Conservation (phyloP, 2,329 filamentous ascomycete genomes). For the Fusarium euwallaceae region DNA sequence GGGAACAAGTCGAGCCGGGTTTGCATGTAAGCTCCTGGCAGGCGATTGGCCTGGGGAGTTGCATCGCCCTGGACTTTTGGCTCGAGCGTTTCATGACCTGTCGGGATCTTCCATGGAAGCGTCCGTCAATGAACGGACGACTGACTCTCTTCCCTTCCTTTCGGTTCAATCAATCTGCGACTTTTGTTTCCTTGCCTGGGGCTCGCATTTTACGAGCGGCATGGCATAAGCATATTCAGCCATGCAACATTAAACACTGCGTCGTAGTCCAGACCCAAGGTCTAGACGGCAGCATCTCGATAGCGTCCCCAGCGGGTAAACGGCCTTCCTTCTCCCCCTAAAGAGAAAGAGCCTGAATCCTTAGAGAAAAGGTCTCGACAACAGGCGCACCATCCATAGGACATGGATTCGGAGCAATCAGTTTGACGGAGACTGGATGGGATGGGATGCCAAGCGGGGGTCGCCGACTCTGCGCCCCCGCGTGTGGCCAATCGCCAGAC, state of each 20-base stretch:
- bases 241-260: neutral
- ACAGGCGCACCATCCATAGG: conserved; percentile 16
- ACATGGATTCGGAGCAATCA: conserved; percentile 29
- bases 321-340: conserved; percentile 14
- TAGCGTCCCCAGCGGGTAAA: conserved; percentile 29
- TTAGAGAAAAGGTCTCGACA: conserved; percentile 23
- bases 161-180: neutral
- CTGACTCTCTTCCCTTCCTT: neutral
- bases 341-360: conserved; percentile 25
- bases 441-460: conserved; percentile 36
- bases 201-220: conserved; percentile 1
- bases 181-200: neutral
- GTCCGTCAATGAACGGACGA: conserved; percentile 5
- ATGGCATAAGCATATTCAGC: conserved; percentile 9
- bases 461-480: conserved; percentile 18
- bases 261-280: neutral
- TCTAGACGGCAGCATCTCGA: conserved; percentile 25
- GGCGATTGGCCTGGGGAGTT: conserved; percentile 19
- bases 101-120: conserved; percentile 5
- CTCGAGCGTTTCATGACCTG: conserved; percentile 33
- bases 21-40: neutral
- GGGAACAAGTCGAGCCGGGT: conserved; percentile 2
- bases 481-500: conserved; percentile 39
- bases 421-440: conserved; percentile 13
- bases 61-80: conserved; percentile 28